Conservation (phyloP, 306 rosid species). For the Mucuna pruriens region DNA sequence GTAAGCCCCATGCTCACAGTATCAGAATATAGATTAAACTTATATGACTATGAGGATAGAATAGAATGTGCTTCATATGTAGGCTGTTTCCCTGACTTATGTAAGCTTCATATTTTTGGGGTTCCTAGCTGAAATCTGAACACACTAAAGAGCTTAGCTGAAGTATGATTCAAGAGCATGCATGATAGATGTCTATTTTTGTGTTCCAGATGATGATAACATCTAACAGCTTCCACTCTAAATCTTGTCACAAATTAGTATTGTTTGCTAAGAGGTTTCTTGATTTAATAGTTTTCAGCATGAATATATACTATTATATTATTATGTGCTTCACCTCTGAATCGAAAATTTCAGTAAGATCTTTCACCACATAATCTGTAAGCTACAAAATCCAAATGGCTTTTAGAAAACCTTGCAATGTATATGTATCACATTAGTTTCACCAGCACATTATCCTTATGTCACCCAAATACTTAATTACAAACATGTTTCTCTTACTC, state of each 20-base stretch:
- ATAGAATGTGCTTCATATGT: background rate
- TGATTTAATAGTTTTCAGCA: background rate
- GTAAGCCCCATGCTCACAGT: background rate
- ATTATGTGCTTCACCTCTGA: background rate
- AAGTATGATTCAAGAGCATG: conserved; percentile 17
- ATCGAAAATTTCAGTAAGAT: background rate
- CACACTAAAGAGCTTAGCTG: background rate
- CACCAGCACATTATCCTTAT: background rate
- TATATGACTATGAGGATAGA: background rate
- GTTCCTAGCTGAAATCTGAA: background rate
- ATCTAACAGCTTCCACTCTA: background rate
- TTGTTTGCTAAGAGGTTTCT: background rate
- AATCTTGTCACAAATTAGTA: background rate
- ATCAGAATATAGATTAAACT: background rate
- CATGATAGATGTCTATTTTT: background rate
- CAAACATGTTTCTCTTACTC: background rate
- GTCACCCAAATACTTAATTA: background rate
- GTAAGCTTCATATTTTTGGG: background rate
- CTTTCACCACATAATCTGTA: background rate
- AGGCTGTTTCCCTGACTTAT: no score
- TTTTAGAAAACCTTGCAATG: background rate
- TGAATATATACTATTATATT: background rate
- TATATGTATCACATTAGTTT: background rate
- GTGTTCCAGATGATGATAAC: conserved; percentile 22
- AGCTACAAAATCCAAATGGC: background rate